phyloP scores from a whole-genome alignment of 768 basidiomycete genomes.

The Termitomyces sp. region DNA sequence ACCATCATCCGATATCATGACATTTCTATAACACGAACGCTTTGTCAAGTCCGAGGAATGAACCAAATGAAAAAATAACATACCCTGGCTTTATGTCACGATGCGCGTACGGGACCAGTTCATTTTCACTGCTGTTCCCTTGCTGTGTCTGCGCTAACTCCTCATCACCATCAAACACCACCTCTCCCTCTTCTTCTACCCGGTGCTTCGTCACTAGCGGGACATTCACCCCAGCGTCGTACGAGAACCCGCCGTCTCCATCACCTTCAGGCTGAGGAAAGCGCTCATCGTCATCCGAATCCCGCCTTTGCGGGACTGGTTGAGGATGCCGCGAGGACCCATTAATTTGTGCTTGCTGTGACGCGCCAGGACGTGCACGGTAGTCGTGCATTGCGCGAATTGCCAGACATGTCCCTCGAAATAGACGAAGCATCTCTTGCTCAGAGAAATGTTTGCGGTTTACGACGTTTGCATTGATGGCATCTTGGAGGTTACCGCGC shows the following conservation, averaged over 20 bases:
- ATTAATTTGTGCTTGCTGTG: conserved; percentile 16
- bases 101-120: conserved; percentile 89
- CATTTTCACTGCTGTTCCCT: conserved; percentile 34
- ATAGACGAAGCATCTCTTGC: conserved; percentile 82
- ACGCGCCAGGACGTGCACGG: conserved; percentile 49
- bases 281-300: conserved; percentile 61
- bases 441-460: conserved; percentile 85
- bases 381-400: conserved; percentile 94
- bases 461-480: conserved; percentile 83
- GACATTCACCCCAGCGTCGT: conserved; percentile 50
- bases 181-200: conserved; percentile 53
- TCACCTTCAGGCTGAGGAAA: conserved; percentile 79
- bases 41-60: background rate
- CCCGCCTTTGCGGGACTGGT: conserved; percentile 25
- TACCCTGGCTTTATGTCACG: conserved; percentile 96
- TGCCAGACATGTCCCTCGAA: conserved; percentile 93
- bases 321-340: conserved; percentile 20
- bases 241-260: conserved; percentile 72
- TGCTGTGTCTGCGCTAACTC: conserved; percentile 50
- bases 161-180: conserved; percentile 81
- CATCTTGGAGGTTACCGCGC: conserved; percentile 94
- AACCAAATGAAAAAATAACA: conserved; percentile 25
- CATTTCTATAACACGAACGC: conserved; percentile 57
- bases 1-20: conserved; percentile 96
- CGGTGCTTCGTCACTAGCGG: conserved; percentile 61